phyloP scores from a whole-genome alignment of 1,284 basidiomycete species.

The Puccinia novopanici region DNA sequence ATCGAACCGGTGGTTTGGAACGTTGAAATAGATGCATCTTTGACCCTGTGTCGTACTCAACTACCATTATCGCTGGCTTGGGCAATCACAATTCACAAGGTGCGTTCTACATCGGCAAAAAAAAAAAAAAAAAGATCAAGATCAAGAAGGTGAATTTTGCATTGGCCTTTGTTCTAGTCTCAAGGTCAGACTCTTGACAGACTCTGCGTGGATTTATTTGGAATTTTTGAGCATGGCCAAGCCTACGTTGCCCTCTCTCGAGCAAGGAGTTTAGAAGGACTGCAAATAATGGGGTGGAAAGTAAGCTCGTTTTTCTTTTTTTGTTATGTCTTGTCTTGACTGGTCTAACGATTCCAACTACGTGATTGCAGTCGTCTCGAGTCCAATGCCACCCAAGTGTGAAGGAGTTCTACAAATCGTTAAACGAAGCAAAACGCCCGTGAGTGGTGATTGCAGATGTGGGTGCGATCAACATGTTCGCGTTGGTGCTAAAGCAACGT shows the following conservation, averaged over 20 bases:
- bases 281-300: slow-evolving; percentile 44
- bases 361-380: slow-evolving; percentile 20
- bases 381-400: slow-evolving; percentile 29
- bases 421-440: slow-evolving; percentile 1
- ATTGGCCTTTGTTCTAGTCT: slow-evolving; percentile 12
- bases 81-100: slow-evolving; percentile 50
- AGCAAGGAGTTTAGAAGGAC: slow-evolving; percentile 39
- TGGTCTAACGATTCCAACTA: neutral
- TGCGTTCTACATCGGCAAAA: neutral
- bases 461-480: neutral
- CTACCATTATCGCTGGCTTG: slow-evolving; percentile 54
- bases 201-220: slow-evolving; percentile 39
- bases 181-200: slow-evolving; percentile 49
- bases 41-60: slow-evolving; percentile 54
- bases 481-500: neutral
- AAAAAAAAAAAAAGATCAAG: too few species aligned
- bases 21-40: slow-evolving; percentile 53
- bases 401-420: slow-evolving; percentile 23
- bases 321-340: neutral
- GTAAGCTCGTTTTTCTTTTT: slow-evolving; percentile 4
- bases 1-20: slow-evolving; percentile 54
- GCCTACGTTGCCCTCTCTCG: slow-evolving; percentile 46
- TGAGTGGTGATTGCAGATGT: slow-evolving; percentile 21
- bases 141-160: neutral
- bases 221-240: slow-evolving; percentile 47